Evolutionary conservation across 441 rosid genomes (phyloP).

Genomic region (Croton setiger): DNA sequence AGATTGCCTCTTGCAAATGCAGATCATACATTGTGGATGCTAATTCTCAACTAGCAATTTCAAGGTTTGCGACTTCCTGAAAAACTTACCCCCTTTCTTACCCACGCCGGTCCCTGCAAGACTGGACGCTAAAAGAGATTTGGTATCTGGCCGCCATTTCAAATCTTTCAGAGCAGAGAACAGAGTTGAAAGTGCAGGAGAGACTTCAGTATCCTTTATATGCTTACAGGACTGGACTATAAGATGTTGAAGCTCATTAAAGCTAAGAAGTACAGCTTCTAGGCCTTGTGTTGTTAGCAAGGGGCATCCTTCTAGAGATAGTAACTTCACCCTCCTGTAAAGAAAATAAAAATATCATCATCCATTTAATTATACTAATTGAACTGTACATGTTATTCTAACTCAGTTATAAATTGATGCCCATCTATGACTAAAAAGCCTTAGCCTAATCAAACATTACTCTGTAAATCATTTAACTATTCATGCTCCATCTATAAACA

Average conservation of each 20-base stretch:
- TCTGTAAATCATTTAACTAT: neutral
- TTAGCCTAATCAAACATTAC: neutral
- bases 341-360: conserved; percentile 9
- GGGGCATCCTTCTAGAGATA: conserved; percentile 74
- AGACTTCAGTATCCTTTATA: conserved; percentile 58
- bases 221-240: conserved; percentile 63
- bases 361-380: neutral
- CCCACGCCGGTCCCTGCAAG: conserved; percentile 76
- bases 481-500: no score
- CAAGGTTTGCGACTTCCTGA: conserved; percentile 47
- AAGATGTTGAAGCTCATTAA: conserved; percentile 64
- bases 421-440: neutral
- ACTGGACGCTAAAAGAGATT: conserved; percentile 52
- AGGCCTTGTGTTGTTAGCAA: conserved; percentile 68
- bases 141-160: conserved; percentile 82
- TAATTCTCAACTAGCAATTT: conserved; percentile 18
- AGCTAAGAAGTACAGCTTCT: conserved; percentile 56
- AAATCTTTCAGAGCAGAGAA: conserved; percentile 72
- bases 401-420: neutral
- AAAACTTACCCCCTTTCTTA: conserved; percentile 68
- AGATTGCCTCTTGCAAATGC: conserved; percentile 3
- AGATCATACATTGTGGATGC: conserved; percentile 12
- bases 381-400: neutral
- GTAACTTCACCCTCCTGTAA: conserved; percentile 58
- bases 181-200: conserved; percentile 60